Evolutionary conservation across 2,329 filamentous ascomycete genomes (phyloP), one percentile per base, ranked within the genome.

Genomic region (Cladosporium austrohemisphaericum): DNA sequence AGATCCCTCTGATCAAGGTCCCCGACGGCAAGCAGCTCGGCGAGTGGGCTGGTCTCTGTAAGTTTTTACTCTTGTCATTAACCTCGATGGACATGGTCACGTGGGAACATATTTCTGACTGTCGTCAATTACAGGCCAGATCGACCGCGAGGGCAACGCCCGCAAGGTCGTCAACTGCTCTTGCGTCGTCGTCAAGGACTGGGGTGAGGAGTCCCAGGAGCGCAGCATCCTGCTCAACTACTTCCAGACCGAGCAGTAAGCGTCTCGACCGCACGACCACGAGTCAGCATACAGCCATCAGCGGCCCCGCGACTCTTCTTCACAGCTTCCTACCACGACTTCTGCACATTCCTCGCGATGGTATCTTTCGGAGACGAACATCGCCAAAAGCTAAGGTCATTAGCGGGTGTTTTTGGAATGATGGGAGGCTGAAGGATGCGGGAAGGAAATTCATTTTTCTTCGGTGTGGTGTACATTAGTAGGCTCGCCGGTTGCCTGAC

Each of bases 121-220:
- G 18, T 45, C 31, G 26, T 38, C 11, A 26, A 53, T 8, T 37
- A 58, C 55, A 96, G 92, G 92, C 79, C 91, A 96, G 66, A 85
- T 98, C 68, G 93, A 98, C 81, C 92, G 93, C 71, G 93, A 98
- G 79, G 93, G 93, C 68, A 98, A 98, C 78, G 90, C 93, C 69
- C 88, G 93, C 78, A 98, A 98, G 86, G 92, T 98, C 65, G 93
- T 98, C 80, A 98, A 98, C 88, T 98, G 93, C 90, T 97, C 92
- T 71, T 97, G 93, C 83, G 93, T 98, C 69, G 93, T 98, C 58
- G 93, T 98, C 70, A 92, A 93, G 81, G 91, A 98, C 77, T 98
- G 93, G 93, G 93, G 93, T 83, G 93, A 97, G 84, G 93, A 98
- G 82, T 94, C 88, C 64, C 91, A 95, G 80, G 93, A 98, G 85